Evolutionary conservation across 768 basidiomycete genomes (phyloP).

Genomic region (Russula foetens): DNA sequence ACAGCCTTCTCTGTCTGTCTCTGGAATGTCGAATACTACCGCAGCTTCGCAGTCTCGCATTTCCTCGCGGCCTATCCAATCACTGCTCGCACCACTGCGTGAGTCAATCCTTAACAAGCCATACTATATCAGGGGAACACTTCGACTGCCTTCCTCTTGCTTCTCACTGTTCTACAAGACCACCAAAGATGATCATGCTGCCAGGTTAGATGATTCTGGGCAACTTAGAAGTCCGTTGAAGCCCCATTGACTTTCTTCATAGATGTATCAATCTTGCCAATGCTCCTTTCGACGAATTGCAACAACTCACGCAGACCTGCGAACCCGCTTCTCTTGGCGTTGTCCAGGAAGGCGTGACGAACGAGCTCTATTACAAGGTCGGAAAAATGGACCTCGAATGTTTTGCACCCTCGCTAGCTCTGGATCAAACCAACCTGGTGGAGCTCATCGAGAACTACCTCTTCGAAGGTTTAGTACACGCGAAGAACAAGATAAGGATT

Average conservation of each 20-base stretch:
- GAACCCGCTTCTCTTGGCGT: neutral
- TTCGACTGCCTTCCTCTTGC: slow-evolving; percentile 11
- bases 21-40: no score
- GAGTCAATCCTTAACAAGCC: slow-evolving; percentile 11
- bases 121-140: slow-evolving; percentile 14
- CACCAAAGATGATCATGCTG: neutral
- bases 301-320: slow-evolving; percentile 29
- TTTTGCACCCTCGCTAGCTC: neutral
- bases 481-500: neutral
- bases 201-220: slow-evolving; percentile 22
- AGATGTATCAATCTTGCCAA: slow-evolving; percentile 7
- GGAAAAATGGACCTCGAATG: neutral
- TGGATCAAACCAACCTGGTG: slow-evolving; percentile 4
- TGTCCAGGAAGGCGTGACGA: neutral
- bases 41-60: no score
- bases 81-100: neutral
- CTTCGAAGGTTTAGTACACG: neutral
- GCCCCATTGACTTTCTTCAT: neutral
- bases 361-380: slow-evolving; percentile 2
- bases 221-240: neutral
- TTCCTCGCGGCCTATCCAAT: no score
- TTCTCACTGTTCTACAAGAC: slow-evolving; percentile 16
- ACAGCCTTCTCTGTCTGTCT: no score
- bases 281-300: slow-evolving; percentile 15
- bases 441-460: neutral